These are phyloP conservation scores for Scutellaria minor DNA, from an alignment of 257 asterid species.

Conservation along the genomic window DNA sequence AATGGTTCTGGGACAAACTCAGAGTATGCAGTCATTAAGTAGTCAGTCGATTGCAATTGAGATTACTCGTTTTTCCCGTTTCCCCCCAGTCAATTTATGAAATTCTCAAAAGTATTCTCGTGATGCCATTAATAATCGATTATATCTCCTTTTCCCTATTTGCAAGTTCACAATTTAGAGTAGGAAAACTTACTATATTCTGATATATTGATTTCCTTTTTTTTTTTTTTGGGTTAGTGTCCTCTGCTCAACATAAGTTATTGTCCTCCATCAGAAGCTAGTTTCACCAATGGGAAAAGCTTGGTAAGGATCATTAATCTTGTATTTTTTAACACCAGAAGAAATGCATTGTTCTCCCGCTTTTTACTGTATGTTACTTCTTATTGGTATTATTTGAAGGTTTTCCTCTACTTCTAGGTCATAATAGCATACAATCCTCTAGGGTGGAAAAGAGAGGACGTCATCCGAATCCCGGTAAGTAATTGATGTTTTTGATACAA, in stretches of 20 bases:
- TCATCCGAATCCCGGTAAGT: constrained; percentile 80
- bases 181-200: constrained; percentile 20
- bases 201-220: constrained; percentile 37
- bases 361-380: constrained; percentile 24
- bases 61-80: neutral
- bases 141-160: neutral
- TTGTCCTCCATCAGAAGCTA: constrained; percentile 77
- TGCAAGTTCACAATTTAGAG: constrained; percentile 23
- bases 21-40: constrained; percentile 20
- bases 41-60: neutral
- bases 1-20: neutral
- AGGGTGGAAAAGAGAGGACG: constrained; percentile 78
- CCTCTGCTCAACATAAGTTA: constrained; percentile 80
- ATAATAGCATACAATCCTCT: constrained; percentile 75
- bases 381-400: constrained; percentile 24
- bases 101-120: constrained; percentile 19
- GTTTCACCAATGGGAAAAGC: constrained; percentile 53
- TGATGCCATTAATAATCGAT: neutral
- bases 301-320: constrained; percentile 49
- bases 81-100: neutral
- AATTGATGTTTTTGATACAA: constrained; percentile 25
- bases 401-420: constrained; percentile 44
- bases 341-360: constrained; percentile 8
- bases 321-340: constrained; percentile 3
- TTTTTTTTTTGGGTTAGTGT: constrained; percentile 54